These are phyloP conservation scores for Chaetomium cochliodes DNA, from an alignment of 495 filamentous ascomycete genomes.

Conservation along the genomic window DNA sequence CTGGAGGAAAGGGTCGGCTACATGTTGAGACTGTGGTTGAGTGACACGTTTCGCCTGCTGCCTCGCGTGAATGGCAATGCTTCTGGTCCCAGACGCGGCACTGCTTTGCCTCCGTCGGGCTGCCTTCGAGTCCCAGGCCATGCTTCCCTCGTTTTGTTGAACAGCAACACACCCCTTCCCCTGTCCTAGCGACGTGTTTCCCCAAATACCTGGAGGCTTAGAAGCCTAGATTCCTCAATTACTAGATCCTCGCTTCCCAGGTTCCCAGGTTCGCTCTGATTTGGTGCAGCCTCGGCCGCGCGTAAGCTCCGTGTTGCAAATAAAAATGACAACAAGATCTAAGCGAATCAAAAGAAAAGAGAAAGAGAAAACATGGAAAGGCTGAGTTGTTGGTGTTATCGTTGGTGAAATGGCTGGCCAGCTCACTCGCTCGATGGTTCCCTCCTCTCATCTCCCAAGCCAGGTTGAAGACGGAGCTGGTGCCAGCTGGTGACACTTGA, in stretches of 20 bases:
- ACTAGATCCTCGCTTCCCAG: too few species aligned
- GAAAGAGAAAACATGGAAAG: background rate
- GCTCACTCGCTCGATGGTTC: too few species aligned
- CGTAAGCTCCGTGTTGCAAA: background rate
- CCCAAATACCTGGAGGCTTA: background rate
- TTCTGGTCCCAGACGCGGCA: constrained; percentile 27
- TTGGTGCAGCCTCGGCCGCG: background rate
- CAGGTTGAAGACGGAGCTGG: too few species aligned
- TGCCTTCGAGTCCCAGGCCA: constrained; percentile 36
- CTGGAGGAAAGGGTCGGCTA: constrained; percentile 59
- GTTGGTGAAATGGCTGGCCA: too few species aligned
- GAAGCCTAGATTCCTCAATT: too few species aligned
- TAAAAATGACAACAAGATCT: background rate
- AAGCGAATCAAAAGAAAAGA: background rate
- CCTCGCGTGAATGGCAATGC: constrained; percentile 28
- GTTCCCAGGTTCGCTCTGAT: background rate
- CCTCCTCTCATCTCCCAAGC: too few species aligned
- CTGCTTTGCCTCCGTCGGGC: constrained; percentile 36
- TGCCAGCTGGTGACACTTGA: background rate
- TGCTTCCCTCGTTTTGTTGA: background rate
- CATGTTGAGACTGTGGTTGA: constrained; percentile 53
- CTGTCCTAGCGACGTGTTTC: background rate
- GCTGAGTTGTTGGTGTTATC: background rate
- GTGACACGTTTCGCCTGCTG: constrained; percentile 31
- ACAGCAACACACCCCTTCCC: background rate